Evolutionary conservation across 1,139 yeast species (phyloP).

Genomic region (Saccharomycopsis phalli): DNA sequence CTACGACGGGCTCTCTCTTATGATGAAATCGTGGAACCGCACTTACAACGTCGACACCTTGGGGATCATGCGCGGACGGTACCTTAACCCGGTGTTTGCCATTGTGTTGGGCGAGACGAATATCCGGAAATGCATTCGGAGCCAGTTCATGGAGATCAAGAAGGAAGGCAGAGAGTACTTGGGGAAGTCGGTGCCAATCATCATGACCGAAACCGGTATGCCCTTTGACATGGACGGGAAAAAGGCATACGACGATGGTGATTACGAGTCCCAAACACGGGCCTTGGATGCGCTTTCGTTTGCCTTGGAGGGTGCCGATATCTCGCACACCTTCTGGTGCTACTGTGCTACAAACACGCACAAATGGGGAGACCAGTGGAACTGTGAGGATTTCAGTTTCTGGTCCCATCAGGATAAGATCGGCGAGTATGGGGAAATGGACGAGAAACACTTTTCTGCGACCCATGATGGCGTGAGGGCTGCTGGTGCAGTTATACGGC

Average conservation of each 20-base stretch:
- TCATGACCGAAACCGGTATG: conserved; percentile 94
- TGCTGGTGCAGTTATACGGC: conserved; percentile 60
- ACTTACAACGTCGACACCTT: conserved; percentile 77
- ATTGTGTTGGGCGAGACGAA: conserved; percentile 72
- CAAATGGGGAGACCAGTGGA: conserved; percentile 86
- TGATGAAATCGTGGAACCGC: conserved; percentile 80
- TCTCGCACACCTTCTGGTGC: conserved; percentile 81
- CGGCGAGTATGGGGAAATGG: background rate
- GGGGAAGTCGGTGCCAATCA: conserved; percentile 54
- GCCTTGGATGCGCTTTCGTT: conserved; percentile 77
- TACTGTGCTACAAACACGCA: conserved; percentile 67
- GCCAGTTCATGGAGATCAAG: conserved; percentile 57
- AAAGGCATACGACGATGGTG: conserved; percentile 54
- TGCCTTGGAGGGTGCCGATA: conserved; percentile 65
- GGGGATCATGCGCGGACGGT: conserved; percentile 78
- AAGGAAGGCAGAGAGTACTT: conserved; percentile 50
- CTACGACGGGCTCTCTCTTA: conserved; percentile 86
- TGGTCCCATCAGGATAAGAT: conserved; percentile 61
- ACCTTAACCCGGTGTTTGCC: conserved; percentile 67
- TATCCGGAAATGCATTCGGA: conserved; percentile 61
- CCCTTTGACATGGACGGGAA: conserved; percentile 90
- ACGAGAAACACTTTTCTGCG: conserved; percentile 20
- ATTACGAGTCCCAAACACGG: conserved; percentile 61
- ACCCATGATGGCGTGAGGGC: conserved; percentile 59
- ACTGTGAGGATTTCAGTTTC: conserved; percentile 84